Conservation (phyloP, 805 yeast genomes). For the Wickerhamiella vanderwaltii region DNA sequence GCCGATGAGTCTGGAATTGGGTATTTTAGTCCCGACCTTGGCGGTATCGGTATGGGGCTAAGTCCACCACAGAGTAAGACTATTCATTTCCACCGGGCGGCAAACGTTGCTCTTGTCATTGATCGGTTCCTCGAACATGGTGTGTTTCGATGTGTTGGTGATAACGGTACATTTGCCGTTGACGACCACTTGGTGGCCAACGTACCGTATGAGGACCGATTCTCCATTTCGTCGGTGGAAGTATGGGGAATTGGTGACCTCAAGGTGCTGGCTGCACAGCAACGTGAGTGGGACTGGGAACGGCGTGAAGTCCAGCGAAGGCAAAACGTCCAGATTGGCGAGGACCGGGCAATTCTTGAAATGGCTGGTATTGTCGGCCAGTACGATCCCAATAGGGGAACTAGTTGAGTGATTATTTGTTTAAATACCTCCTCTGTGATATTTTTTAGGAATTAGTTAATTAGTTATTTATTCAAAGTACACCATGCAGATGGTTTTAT, state of each 20-base stretch:
- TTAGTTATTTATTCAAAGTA: no score
- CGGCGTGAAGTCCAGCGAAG: constrained; percentile 72
- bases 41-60: constrained; percentile 64
- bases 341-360: constrained; percentile 74
- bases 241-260: constrained; percentile 88
- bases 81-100: constrained; percentile 26
- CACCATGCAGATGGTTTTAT: no score
- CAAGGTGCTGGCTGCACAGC: constrained; percentile 65
- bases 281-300: constrained; percentile 82
- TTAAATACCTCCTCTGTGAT: constrained; percentile 17
- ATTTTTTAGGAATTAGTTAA: no score
- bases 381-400: constrained; percentile 19
- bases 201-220: constrained; percentile 50
- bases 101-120: constrained; percentile 66
- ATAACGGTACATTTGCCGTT: constrained; percentile 32
- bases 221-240: constrained; percentile 63
- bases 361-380: constrained; percentile 58
- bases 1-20: constrained; percentile 17
- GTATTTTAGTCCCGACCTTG: constrained; percentile 36
- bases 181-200: constrained; percentile 23
- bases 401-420: constrained; percentile 2
- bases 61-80: constrained; percentile 38
- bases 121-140: constrained; percentile 74
- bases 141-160: constrained; percentile 59
- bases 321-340: constrained; percentile 53